Base-by-base conservation (phyloP, 305 asterid species). In the Solanum chacoense region DNA sequence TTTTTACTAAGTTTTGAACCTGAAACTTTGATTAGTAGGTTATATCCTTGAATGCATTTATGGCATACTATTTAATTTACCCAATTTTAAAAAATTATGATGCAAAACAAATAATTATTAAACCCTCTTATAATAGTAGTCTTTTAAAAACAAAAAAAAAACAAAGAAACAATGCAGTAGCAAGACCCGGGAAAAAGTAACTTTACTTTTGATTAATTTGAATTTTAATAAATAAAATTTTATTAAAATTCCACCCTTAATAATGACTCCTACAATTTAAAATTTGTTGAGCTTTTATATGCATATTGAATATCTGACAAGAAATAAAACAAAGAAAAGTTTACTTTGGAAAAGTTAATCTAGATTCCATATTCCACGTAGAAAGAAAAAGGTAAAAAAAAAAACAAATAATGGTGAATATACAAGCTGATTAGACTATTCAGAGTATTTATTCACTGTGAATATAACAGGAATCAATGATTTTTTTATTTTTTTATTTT, bases 71-170 rank as follows among this genome's bases (percentile, higher is more conserved):
- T 50, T 16, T 50, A 50, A 6, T 50, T 50, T 16, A 6, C 65
- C 22, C 65, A 16, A 16, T 50, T 16, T 16, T 0, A 0, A 50
- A 50, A 50, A 50, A 50, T 50, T 50, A 50, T 50, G n/a, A 50
- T 50, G 65, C 65, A 50, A 16, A 50, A 16, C 65, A 50, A 50
- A 3, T 59, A 59, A 3, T 59, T 59, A 22, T 3, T 22, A 22
- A 22, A 8, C 71, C 71, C 6, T 59, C 71, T 59, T 59, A 59
- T 59, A 20, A 59, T 18, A 18, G 11, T 55, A 7, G 3, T 55
- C 24, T 50, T 16, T 6, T 1, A 0, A 0, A 2, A 5, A 42
- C n/a, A 55, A 2, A 8, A 20, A 59, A 1, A 0, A 7, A 16
- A 55, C 24, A 55, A 55, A 20, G 67, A 8, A 59, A 59, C 26